Evolutionary conservation across 106 monocot genomes (phyloP).

Genomic region (Posidonia australis): DNA sequence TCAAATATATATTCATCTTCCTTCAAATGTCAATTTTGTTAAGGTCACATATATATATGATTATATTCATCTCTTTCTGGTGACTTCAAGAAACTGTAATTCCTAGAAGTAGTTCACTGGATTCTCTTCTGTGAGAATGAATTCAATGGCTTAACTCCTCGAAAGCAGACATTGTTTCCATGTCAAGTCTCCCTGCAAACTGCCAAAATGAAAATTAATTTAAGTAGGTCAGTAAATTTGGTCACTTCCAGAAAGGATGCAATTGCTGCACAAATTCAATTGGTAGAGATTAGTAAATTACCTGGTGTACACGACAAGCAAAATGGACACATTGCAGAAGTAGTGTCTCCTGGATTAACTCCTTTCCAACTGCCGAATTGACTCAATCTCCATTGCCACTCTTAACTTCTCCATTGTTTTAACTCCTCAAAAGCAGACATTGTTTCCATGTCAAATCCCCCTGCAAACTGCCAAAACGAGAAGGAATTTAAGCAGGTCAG

Average conservation of each 20-base stretch:
- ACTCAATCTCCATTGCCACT: conserved; percentile 51
- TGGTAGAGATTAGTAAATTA: too few species aligned
- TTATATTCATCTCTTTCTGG: not conserved
- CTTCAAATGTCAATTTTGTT: too few species aligned
- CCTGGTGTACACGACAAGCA: conserved; percentile 78
- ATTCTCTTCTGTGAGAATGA: not conserved
- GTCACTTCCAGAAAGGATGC: too few species aligned
- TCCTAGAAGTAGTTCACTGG: not conserved
- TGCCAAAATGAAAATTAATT: not conserved
- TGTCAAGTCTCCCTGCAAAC: conserved; percentile 8
- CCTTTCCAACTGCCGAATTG: conserved; percentile 32
- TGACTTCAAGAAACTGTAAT: not conserved
- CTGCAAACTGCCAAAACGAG: conserved; percentile 1
- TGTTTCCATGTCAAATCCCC: conserved; percentile 10
- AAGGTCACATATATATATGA: too few species aligned
- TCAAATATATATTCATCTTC: too few species aligned
- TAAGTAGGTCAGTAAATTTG: too few species aligned
- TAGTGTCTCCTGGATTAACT: conserved; percentile 39
- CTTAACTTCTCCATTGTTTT: conserved; percentile 9
- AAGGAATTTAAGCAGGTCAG: not conserved
- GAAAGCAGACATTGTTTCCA: conserved; percentile 6
- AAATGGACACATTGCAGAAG: conserved; percentile 65
- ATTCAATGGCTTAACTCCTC: not conserved
- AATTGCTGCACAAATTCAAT: too few species aligned
- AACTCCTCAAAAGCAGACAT: conserved; percentile 5